These are phyloP conservation scores for Linanthus parryae DNA, from an alignment of 148 eudicot genomes.

Conservation along the genomic window DNA sequence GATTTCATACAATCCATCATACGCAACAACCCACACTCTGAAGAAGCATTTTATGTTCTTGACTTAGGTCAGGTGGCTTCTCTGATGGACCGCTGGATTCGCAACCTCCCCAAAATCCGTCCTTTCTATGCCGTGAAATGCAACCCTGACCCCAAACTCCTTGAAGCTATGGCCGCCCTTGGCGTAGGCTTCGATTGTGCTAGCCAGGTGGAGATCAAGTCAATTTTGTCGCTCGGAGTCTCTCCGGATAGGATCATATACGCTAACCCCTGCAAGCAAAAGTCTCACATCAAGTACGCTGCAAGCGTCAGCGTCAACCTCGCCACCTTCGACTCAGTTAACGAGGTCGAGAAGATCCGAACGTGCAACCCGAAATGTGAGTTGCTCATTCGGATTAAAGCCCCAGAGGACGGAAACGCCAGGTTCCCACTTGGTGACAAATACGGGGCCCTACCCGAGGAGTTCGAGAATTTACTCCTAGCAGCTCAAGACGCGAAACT, in stretches of 20 bases:
- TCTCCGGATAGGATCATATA: constrained; percentile 13
- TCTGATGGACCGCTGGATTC: constrained; percentile 11
- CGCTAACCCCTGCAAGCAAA: constrained; percentile 13
- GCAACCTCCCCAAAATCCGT: constrained; percentile 7
- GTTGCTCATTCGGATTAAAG: constrained; percentile 12
- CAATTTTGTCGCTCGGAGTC: constrained; percentile 13
- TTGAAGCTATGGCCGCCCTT: constrained; percentile 6
- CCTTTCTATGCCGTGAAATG: constrained; percentile 21
- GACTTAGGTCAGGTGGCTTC: constrained; percentile 10
- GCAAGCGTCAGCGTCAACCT: constrained; percentile 7
- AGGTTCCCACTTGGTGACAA: constrained; percentile 11
- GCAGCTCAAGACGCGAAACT: constrained; percentile 8
- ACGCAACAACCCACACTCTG: background rate
- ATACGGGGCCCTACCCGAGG: constrained; percentile 16
- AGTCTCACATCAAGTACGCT: constrained; percentile 10
- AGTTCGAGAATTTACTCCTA: constrained; percentile 7
- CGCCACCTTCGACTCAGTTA: constrained; percentile 7
- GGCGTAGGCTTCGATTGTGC: constrained; percentile 17
- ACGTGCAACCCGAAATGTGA: constrained; percentile 12
- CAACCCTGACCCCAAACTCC: constrained; percentile 10
- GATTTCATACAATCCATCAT: background rate
- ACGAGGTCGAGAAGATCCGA: constrained; percentile 11
- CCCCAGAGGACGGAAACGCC: constrained; percentile 8
- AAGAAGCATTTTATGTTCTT: constrained; percentile 17
- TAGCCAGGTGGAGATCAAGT: constrained; percentile 14